A percentile compares a stretch with the other conserved stretches of the same genome.
These are phyloP conservation scores for Talaromyces adpressus DNA, from an alignment of 495 filamentous ascomycete genomes.

Conservation along the genomic window DNA sequence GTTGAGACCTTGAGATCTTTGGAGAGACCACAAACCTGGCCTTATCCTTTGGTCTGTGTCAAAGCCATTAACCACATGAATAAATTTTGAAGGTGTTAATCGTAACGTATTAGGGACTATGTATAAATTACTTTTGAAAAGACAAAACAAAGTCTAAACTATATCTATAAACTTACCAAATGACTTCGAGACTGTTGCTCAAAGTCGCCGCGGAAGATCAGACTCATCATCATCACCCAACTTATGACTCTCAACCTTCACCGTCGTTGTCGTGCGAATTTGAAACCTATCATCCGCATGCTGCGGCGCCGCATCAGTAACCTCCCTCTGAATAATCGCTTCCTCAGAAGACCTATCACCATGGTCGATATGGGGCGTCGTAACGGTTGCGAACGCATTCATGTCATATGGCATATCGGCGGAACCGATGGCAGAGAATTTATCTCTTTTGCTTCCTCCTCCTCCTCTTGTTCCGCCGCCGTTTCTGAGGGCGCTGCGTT, in stretches of 20 bases:
- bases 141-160: neutral
- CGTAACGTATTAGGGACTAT: neutral
- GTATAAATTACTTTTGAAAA: neutral
- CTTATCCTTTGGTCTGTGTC: too few species aligned
- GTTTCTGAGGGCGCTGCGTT: neutral
- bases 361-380: neutral
- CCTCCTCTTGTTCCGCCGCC: neutral
- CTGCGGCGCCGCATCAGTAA: neutral
- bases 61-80: too few species aligned
- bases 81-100: neutral
- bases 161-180: neutral
- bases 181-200: neutral
- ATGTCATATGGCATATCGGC: neutral
- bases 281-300: neutral
- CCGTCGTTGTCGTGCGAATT: conserved; percentile 7
- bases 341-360: conserved; percentile 1
- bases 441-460: neutral
- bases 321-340: neutral
- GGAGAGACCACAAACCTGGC: too few species aligned
- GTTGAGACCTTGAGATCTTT: too few species aligned
- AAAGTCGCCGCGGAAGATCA: neutral
- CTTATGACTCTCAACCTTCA: conserved; percentile 8
- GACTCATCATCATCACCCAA: neutral
- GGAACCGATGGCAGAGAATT: neutral
- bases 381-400: neutral